Evolutionary conservation across 2,329 filamentous ascomycete genomes (phyloP).

Genomic region (Fusarium odoratissimum): DNA sequence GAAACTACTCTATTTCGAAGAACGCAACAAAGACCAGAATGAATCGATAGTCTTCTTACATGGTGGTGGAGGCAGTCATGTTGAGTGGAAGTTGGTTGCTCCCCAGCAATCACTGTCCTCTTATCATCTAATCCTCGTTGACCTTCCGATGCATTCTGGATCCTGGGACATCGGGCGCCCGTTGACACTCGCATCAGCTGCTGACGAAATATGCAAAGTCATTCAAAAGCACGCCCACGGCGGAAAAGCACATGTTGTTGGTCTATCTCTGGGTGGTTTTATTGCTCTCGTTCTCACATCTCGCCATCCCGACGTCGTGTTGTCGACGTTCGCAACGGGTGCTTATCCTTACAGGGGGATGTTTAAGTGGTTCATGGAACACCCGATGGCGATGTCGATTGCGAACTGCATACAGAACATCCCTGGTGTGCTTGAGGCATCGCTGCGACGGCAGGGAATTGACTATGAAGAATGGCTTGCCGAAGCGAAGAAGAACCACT

Average conservation of each 20-base stretch:
- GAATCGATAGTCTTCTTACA: conserved; percentile 19
- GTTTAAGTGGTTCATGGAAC: conserved; percentile 22
- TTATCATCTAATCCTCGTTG: conserved; percentile 20
- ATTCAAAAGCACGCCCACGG: conserved; percentile 50
- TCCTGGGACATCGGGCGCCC: conserved; percentile 7
- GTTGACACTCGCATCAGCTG: neutral
- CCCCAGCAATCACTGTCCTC: neutral
- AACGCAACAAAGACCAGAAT: neutral
- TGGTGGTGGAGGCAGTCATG: conserved; percentile 7
- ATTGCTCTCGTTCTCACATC: conserved; percentile 5
- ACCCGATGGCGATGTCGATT: conserved; percentile 4
- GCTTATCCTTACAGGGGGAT: conserved; percentile 15
- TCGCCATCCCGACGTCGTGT: neutral
- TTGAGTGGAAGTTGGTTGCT: conserved; percentile 17
- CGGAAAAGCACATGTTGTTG: conserved; percentile 54
- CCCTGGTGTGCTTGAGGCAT: conserved; percentile 1
- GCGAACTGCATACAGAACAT: neutral
- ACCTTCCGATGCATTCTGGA: conserved; percentile 25
- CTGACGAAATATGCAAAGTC: conserved; percentile 45
- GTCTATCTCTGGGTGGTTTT: conserved; percentile 49
- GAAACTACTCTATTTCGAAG: neutral
- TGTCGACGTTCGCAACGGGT: conserved; percentile 17
- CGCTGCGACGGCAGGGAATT: conserved; percentile 14
- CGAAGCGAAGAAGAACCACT: conserved; percentile 11
- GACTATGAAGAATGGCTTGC: conserved; percentile 22